These are phyloP conservation scores for Albugo candida DNA, from an alignment of 352 stramenopile genomes.

Conservation along the genomic window DNA sequence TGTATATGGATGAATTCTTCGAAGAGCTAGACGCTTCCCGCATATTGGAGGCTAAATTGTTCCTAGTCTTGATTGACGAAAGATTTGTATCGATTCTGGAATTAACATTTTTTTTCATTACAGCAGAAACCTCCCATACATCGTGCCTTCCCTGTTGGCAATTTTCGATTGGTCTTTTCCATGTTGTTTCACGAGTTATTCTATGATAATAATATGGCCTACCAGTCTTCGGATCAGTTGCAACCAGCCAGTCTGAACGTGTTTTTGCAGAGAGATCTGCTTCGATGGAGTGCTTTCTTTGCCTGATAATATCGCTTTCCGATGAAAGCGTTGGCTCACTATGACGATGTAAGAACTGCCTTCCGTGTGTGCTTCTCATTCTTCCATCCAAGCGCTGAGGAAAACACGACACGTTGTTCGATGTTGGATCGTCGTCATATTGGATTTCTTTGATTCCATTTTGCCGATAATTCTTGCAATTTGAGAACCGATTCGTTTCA, in stretches of 20 bases:
- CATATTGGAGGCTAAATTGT: background rate
- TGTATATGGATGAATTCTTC: background rate
- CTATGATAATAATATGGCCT: constrained; percentile 96
- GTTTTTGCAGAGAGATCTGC: too few species aligned
- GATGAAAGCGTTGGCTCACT: too few species aligned
- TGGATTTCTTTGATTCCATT: too few species aligned
- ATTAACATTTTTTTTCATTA: constrained; percentile 94
- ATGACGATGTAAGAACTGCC: too few species aligned
- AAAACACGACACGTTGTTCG: too few species aligned
- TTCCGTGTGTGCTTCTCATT: too few species aligned
- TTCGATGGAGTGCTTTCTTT: too few species aligned
- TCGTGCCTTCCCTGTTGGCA: constrained; percentile 62
- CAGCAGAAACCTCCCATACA: constrained; percentile 83
- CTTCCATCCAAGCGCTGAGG: too few species aligned
- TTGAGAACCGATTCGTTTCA: too few species aligned
- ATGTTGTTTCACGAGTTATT: constrained; percentile 90
- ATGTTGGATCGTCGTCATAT: too few species aligned
- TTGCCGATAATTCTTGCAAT: too few species aligned
- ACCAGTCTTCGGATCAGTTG: constrained; percentile 64
- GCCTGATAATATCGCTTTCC: too few species aligned
- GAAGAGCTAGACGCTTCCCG: background rate
- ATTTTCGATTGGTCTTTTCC: constrained; percentile 84
- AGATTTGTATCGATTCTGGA: constrained; percentile 27
- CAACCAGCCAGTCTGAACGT: constrained; percentile 40
- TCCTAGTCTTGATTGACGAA: background rate